phyloP scores from a whole-genome alignment of 2,329 filamentous ascomycete species.

The Uncinocarpus reesii region DNA sequence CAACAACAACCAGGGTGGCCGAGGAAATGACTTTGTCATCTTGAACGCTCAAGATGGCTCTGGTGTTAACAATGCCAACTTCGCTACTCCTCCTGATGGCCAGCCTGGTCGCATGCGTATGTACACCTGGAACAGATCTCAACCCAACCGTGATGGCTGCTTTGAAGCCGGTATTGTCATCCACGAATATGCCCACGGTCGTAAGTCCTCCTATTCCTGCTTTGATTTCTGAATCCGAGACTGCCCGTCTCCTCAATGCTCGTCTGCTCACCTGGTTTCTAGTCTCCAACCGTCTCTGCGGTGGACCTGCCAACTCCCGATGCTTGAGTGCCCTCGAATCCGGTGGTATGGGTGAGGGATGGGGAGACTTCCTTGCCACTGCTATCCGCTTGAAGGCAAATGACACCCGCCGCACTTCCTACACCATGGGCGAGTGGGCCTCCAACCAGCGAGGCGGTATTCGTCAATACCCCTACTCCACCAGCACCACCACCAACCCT shows the following conservation, averaged over 20 bases:
- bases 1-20: constrained; percentile 14
- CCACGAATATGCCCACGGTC: constrained; percentile 16
- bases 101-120: constrained; percentile 15
- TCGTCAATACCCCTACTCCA: constrained; percentile 15
- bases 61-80: constrained; percentile 16
- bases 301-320: constrained; percentile 14
- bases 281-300: constrained; percentile 16
- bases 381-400: constrained; percentile 11
- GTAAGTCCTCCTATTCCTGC: constrained; percentile 10
- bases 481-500: constrained; percentile 14
- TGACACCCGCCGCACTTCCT: constrained; percentile 14
- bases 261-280: neutral
- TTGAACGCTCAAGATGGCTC: constrained; percentile 16
- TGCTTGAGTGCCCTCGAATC: constrained; percentile 14
- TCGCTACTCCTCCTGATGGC: constrained; percentile 16
- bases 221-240: neutral
- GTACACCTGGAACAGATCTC: constrained; percentile 16
- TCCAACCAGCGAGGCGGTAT: constrained; percentile 12
- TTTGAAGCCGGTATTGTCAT: constrained; percentile 16
- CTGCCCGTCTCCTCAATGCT: too few species aligned
- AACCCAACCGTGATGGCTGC: constrained; percentile 14
- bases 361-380: constrained; percentile 16
- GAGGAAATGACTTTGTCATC: constrained; percentile 14
- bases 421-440: constrained; percentile 15
- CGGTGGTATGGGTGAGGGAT: constrained; percentile 17